Base-by-base conservation (phyloP, 306 rosid species). In the Echinosophora koreensis region DNA sequence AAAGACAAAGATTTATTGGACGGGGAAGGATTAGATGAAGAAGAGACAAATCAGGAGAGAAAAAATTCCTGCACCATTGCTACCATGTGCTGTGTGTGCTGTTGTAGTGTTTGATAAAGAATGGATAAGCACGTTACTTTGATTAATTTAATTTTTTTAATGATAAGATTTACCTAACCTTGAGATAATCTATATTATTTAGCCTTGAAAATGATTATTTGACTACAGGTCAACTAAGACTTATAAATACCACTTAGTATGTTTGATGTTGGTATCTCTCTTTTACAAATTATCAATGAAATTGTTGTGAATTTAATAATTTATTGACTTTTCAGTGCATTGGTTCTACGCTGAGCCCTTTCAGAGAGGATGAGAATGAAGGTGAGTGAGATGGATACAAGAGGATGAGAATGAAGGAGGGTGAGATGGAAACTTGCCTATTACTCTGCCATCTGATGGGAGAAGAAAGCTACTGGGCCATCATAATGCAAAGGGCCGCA, bases 221-320 rank as follows among this genome's bases (percentile, higher is more conserved):
- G 17, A 66, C 38, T 2, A 22, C 2, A 54, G 38, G 55, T 18
- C 38, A 71, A 56, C 10, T 6, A 14, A 7, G 8, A 56, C 6
- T 8, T 2, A 39, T 6, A 22, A 39, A 22, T 39, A 14, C 8
- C 55, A 2, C 28, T 55, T 39, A 8, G 17, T 5, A 38, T 18
- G 52, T 71, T 17, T 56, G 66, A 71, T 56, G 41, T 11, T 22
- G 51, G 58, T 13, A 66, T 27, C 39, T 22, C 18, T 44, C 54
- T 18, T 34, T 11, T 6, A 46, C 27, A 22, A 17, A 65, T 67
- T 44, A 12, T 46, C 27, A 67, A n/a, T 66, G 0, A 22, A 46
- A 46, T 46, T 28, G n/a, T 67, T 8, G 37, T 6, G 13, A 47
- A 27, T 46, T 46, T 16, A 38, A 28, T 2, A 47, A 27, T 46